These are phyloP conservation scores for Penicillium pulvis DNA, from an alignment of 495 filamentous ascomycete species.

Conservation along the genomic window DNA sequence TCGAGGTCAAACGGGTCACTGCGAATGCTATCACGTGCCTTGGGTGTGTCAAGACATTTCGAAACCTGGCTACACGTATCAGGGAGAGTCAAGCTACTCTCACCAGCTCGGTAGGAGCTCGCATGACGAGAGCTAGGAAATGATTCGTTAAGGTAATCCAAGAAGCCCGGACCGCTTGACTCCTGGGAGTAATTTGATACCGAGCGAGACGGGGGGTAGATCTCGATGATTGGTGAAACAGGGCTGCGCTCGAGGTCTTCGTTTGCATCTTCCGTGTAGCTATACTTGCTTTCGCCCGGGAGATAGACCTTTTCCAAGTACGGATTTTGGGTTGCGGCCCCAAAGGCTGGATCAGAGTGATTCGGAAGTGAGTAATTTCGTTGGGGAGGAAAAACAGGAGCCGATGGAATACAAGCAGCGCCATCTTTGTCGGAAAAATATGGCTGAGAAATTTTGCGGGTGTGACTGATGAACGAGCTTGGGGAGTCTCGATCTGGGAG, in stretches of 20 bases:
- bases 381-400: constrained; percentile 6
- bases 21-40: constrained; percentile 39
- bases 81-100: constrained; percentile 28
- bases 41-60: constrained; percentile 8
- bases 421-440: background rate
- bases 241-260: constrained; percentile 14
- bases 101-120: constrained; percentile 23
- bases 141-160: constrained; percentile 6
- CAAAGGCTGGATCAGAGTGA: background rate
- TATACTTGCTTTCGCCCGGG: background rate
- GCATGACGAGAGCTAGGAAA: background rate
- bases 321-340: constrained; percentile 11
- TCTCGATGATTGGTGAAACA: constrained; percentile 10
- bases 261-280: constrained; percentile 1
- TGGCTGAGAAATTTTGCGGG: constrained; percentile 11
- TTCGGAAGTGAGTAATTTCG: constrained; percentile 5
- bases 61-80: background rate
- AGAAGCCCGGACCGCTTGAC: constrained; percentile 8
- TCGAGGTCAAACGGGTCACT: constrained; percentile 71
- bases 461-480: constrained; percentile 8
- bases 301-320: constrained; percentile 13
- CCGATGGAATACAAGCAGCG: background rate
- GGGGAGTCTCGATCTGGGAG: constrained; percentile 19
- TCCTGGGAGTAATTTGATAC: constrained; percentile 26
- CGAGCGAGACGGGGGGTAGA: constrained; percentile 17